These are phyloP conservation scores for Bimuria novae-zelandiae DNA, from an alignment of 2,329 filamentous ascomycete genomes.

Conservation along the genomic window DNA sequence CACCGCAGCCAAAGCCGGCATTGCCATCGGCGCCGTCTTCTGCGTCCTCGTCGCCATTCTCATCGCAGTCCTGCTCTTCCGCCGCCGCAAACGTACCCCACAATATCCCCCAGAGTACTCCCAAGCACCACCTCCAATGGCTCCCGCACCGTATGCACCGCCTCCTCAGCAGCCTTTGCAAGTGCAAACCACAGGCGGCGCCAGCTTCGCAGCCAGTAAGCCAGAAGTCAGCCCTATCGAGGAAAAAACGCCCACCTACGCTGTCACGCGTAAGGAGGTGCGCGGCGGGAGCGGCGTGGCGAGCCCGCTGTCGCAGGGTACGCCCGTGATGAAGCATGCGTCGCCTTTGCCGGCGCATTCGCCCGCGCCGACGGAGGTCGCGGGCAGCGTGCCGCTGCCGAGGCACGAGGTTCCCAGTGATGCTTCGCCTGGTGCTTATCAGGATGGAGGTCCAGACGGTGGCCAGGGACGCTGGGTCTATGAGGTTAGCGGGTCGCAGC, in stretches of 20 bases:
- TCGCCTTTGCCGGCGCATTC: not conserved
- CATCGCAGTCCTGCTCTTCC: conserved; percentile 14
- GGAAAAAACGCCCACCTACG: conserved; percentile 15
- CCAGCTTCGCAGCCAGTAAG: conserved; percentile 1
- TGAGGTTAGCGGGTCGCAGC: not conserved
- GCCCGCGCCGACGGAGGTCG: conserved; percentile 4
- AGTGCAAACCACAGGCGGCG: not conserved
- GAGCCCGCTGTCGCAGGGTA: not conserved
- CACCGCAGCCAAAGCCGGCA: conserved; percentile 21
- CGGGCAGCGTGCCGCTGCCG: conserved; percentile 9
- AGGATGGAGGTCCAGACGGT: conserved; percentile 2
- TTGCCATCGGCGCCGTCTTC: conserved; percentile 19
- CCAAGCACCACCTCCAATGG: conserved; percentile 9
- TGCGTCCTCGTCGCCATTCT: conserved; percentile 17
- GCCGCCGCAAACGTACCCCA: conserved; percentile 9
- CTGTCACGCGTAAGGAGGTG: conserved; percentile 5
- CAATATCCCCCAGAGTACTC: not conserved
- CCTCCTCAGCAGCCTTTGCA: conserved; percentile 14
- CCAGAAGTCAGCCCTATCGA: conserved; percentile 17
- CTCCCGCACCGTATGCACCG: conserved; percentile 11
- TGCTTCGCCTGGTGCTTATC: conserved; percentile 1
- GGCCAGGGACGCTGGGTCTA: conserved; percentile 9
- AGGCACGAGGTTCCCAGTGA: conserved; percentile 15
- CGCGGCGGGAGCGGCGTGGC: not conserved
- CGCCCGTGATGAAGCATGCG: not conserved